Percentiles rank a stretch among this genome's conserved stretches.
Conservation (phyloP, 2,329 filamentous ascomycete species). For the Paecilomyces sp. region DNA sequence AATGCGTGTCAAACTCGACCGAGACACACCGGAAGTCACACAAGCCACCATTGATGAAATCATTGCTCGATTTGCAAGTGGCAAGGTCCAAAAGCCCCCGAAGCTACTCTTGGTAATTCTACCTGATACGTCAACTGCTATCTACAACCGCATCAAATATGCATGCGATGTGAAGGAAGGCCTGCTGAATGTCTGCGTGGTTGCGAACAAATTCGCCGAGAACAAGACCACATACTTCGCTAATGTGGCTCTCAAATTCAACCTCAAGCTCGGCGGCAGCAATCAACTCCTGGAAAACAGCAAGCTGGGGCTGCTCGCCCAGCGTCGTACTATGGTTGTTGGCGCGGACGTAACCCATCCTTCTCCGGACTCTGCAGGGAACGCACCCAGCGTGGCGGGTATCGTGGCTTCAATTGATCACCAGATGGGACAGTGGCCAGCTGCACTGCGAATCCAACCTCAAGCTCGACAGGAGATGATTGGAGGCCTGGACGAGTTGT, state of each 20-base stretch:
- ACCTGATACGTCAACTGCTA: constrained; percentile 38
- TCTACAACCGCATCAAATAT: constrained; percentile 63
- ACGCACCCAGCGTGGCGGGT: constrained; percentile 68
- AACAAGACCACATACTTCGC: constrained; percentile 49
- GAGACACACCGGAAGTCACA: not conserved
- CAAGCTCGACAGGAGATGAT: constrained; percentile 64
- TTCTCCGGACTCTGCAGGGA: constrained; percentile 53
- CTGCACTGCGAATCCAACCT: constrained; percentile 60
- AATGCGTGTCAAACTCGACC: not conserved
- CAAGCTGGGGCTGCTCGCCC: constrained; percentile 53
- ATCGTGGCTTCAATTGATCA: constrained; percentile 70
- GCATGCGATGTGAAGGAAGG: constrained; percentile 61
- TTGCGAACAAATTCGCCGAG: constrained; percentile 42
- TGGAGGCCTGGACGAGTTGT: constrained; percentile 52
- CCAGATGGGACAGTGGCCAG: constrained; percentile 70
- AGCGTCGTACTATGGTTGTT: constrained; percentile 73
- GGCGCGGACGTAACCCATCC: constrained; percentile 89
- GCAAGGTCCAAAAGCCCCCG: not conserved
- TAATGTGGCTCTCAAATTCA: constrained; percentile 71
- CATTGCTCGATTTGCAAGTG: not conserved
- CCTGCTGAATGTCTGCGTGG: constrained; percentile 62
- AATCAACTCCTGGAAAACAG: constrained; percentile 56
- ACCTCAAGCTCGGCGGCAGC: constrained; percentile 67
- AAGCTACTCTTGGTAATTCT: constrained; percentile 53
- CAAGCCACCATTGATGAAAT: not conserved